phyloP scores from a whole-genome alignment of 345 rosid species.

The Eucalyptus shirleyi region DNA sequence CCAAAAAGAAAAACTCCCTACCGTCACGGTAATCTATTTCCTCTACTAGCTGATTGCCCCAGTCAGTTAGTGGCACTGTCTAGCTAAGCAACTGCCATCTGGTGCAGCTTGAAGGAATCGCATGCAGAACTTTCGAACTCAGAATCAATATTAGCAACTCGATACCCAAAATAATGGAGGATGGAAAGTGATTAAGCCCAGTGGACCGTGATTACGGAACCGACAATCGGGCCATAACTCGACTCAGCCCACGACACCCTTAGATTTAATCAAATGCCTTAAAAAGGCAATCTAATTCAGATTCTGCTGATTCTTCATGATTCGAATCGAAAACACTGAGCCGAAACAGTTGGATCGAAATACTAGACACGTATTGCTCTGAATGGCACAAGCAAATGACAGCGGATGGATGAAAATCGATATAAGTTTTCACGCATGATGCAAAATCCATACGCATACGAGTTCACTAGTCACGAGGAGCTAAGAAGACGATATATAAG shows the following conservation, averaged over 20 bases:
- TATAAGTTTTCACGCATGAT: not conserved
- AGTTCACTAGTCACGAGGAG: not conserved
- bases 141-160: not conserved
- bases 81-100: not conserved
- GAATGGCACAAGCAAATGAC: not conserved
- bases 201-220: not conserved
- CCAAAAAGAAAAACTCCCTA: too few relatives aligned
- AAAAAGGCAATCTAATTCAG: not conserved
- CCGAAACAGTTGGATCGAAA: not conserved
- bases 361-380: rapidly evolving
- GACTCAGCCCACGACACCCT: not conserved
- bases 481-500: not conserved
- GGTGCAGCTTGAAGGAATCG: not conserved
- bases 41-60: too few relatives aligned
- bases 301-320: not conserved
- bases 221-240: not conserved
- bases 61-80: not conserved
- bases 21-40: too few relatives aligned
- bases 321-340: not conserved
- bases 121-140: not conserved
- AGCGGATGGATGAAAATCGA: not conserved
- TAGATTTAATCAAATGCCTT: not conserved
- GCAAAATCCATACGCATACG: not conserved
- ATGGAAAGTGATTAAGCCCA: not conserved
- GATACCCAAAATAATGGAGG: not conserved